Evolutionary conservation across 2,329 filamentous ascomycete species (phyloP), one percentile per base, ranked within the genome.

Genomic region (Pseudogymnoascus sp.): DNA sequence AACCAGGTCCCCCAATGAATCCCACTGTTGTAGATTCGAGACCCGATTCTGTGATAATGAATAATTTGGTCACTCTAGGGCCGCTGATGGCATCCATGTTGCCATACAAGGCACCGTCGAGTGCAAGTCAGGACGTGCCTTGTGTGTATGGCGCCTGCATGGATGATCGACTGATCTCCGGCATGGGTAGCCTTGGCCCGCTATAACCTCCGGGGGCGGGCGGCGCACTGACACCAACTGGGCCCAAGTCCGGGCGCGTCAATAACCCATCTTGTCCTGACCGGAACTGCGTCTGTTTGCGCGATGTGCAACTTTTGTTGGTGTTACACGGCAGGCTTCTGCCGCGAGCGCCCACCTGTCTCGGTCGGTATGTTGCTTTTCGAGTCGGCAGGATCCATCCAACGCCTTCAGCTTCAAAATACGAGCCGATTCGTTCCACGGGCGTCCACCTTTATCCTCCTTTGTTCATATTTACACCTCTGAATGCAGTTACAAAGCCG

Each of bases 151-250:
- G 29, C 48, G 29, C 48, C 48, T 55, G 48, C 48, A 55, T 55
- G 10, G 7, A 55, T 35, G 48, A 55, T 55, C 48, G 29, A 55
- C 48, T 55, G 48, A 55, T 55, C 48, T 33, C 29, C 48, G 48
- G 29, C 29, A 55, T 55, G 48, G 45, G 48, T 55, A 55, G n/a
- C 29, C n/a, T 21, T 55, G 29, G 48, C 29, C 29, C 9, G 29
- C 48, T 55, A 29, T 13, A 55, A 55, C 48, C 27, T 55, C 29
- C 15, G 48, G 48, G 15, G 29, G 48, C 45, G 45, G 27, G 27
- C 45, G 45, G 45, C 45, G 45, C 45, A 31, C 18, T 12, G 45
- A 55, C 48, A 55, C 29, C 15, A 55, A 55, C 48, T 33, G 15
- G 29, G 48, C n/a, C 29, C n/a, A 35, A 21, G 5, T 55, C 48